Conservation (phyloP, 441 rosid species). For the Jatropha multifida region DNA sequence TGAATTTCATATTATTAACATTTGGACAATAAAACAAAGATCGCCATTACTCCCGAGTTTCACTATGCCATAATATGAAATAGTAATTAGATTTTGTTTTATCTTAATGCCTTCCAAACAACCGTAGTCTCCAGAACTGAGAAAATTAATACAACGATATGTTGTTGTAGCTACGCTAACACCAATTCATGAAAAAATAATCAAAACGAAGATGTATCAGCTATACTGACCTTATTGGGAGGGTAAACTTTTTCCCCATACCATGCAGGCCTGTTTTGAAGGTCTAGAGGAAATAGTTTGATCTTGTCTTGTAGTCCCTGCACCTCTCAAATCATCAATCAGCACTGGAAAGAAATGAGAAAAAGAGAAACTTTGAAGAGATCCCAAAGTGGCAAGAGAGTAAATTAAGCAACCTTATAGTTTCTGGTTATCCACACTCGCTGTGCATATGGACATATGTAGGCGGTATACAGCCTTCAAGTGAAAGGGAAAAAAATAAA, state of each 20-base stretch:
- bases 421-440: conserved; percentile 54
- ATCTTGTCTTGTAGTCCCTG: conserved; percentile 58
- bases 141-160: neutral
- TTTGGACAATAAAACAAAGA: no score
- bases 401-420: conserved; percentile 31
- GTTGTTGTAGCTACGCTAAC: neutral
- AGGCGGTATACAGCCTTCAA: conserved; percentile 37
- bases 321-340: neutral
- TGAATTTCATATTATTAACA: no score
- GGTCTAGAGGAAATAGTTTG: conserved; percentile 40
- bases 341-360: no score
- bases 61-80: neutral
- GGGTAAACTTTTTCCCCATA: conserved; percentile 52
- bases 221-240: conserved; percentile 37
- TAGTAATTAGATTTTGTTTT: neutral
- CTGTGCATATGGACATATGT: conserved; percentile 45
- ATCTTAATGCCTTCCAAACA: neutral
- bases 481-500: no score
- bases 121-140: neutral
- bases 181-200: neutral
- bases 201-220: neutral
- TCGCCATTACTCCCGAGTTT: neutral
- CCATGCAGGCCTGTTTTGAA: conserved; percentile 55
- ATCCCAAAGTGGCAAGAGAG: neutral
- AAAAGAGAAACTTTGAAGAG: neutral